Base-by-base conservation (phyloP, 2,329 filamentous ascomycete species). In the Epichloe sibirici region DNA sequence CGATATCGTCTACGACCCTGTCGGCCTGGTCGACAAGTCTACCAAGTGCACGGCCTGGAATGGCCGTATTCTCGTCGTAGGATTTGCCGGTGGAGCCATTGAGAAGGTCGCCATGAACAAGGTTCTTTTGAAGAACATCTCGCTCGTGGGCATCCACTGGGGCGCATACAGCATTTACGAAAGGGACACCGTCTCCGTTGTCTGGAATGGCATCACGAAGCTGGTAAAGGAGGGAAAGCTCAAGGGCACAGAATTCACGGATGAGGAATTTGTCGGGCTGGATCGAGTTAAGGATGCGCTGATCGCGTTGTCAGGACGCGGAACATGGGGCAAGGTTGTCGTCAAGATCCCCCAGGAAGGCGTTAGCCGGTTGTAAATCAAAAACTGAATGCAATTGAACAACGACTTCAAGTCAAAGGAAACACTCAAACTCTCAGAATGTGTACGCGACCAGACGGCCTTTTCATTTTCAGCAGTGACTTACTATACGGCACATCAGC, bases 41-140 rank as follows among this genome's bases (percentile, higher is more conserved):
- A 87, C 90, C 59, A 95, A 95, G 70, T 96, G 91, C 71, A 88
- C 86, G 3, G 86, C 89, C 3, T 97, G 90, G 90, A 95, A 95
- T 67, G 91, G 88, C 1, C 79, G 90, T 12, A 77, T 97, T 52
- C 71, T 96, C 44, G 82, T 97, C 5, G 84, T 97, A 59, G 91
- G 91, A 0, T 97, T 96, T 65, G 90, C 90, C 0, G 70, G 67
- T 1, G 70, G 70, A 38, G 76, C 74, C 49, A 95, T 96, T 59
- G 91, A 97, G 70, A 94, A 93, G 71, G 81, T 97, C 43, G 86
- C 90, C 12, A 82, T 94, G 73, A 97, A 97, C 68, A 85, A 91
- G 67, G 88, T 96, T 28, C 70, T 96, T 56, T 71, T 97, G 59
- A 97, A 96, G 78, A 96, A 96, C 66, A 91, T 96, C 57, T 85